Evolutionary conservation across 495 filamentous ascomycete genomes (phyloP).

Genomic region (Aspergillus mulundensis): DNA sequence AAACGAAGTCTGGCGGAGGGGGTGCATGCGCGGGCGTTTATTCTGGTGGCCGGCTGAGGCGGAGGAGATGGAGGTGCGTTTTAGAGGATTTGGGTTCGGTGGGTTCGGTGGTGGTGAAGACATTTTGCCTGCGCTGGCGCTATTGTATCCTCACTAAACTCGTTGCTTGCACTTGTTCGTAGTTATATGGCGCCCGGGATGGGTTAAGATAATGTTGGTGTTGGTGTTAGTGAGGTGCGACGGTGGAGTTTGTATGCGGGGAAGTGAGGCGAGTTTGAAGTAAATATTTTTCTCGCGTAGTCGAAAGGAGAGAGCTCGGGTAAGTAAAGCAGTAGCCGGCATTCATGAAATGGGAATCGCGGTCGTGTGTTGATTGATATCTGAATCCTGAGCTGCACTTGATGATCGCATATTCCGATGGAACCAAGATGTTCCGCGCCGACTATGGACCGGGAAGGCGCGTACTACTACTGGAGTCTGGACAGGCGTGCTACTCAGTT

Average conservation of each 20-base stretch:
- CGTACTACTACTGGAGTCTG: background rate
- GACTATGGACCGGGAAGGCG: constrained; percentile 2
- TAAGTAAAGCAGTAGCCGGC: background rate
- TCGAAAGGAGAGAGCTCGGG: background rate
- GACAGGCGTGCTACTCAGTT: background rate
- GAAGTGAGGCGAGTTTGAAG: background rate
- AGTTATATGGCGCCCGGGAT: background rate
- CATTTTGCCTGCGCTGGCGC: constrained; percentile 17
- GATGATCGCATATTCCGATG: constrained; percentile 2
- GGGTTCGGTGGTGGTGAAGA: constrained; percentile 39
- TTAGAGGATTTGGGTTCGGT: constrained; percentile 33
- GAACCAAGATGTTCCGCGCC: constrained; percentile 12
- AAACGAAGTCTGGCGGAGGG: constrained; percentile 87
- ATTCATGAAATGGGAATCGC: background rate
- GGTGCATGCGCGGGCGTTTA: constrained; percentile 53
- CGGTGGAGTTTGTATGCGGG: background rate
- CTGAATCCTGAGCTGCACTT: background rate
- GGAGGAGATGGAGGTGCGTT: constrained; percentile 43
- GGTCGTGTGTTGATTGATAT: background rate
- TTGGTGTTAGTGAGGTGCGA: background rate
- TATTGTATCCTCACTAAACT: background rate
- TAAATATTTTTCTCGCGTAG: background rate
- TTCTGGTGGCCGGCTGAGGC: constrained; percentile 30
- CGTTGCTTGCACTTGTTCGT: background rate
- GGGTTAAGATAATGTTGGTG: background rate